Evolutionary conservation across 306 rosid species (phyloP).

Genomic region (Alnus rubra): DNA sequence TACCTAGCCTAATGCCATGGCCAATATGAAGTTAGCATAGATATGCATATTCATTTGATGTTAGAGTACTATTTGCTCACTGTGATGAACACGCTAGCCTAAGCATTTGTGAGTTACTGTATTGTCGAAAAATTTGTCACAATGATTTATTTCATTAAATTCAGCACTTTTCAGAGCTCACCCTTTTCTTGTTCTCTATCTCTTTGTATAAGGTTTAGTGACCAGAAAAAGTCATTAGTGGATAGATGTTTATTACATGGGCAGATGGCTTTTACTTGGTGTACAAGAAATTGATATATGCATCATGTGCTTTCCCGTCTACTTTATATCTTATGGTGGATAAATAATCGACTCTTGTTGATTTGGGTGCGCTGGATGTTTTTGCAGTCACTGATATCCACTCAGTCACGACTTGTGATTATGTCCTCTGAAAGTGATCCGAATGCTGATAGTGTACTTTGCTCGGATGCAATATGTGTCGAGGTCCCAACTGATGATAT

Average conservation of each 20-base stretch:
- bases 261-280: neutral
- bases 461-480: constrained; percentile 71
- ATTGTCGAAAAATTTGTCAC: neutral
- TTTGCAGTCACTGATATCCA: constrained; percentile 87
- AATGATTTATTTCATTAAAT: neutral
- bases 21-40: neutral
- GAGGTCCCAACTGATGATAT: constrained; percentile 93
- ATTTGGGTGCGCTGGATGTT: constrained; percentile 34
- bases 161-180: neutral
- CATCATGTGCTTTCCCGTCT: neutral
- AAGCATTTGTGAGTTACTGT: neutral
- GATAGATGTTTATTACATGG: neutral
- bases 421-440: constrained; percentile 68
- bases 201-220: neutral
- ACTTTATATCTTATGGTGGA: constrained; percentile 20
- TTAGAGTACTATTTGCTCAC: neutral
- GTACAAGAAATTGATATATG: constrained; percentile 1
- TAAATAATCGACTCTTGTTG: constrained; percentile 28
- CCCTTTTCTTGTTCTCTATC: neutral
- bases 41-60: neutral
- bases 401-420: constrained; percentile 88
- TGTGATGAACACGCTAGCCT: neutral
- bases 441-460: constrained; percentile 61
- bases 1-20: neutral
- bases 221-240: neutral